A percentile compares a stretch with the other conserved stretches of the same genome.
These are phyloP conservation scores for Talaromyces ruber DNA, from an alignment of 495 filamentous ascomycete species.

Conservation along the genomic window DNA sequence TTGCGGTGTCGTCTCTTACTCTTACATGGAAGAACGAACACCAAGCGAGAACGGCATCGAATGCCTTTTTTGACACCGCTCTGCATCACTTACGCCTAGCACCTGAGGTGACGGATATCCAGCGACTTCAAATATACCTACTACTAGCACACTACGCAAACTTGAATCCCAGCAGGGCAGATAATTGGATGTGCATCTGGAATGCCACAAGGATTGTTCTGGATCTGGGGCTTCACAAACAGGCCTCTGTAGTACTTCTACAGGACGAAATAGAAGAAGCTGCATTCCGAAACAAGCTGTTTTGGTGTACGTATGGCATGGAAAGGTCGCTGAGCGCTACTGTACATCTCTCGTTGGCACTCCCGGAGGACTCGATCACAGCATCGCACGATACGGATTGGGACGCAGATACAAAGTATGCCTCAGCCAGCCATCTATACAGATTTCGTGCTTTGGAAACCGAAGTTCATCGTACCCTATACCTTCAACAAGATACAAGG, in stretches of 20 bases:
- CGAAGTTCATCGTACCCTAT: neutral
- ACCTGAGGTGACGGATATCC: neutral
- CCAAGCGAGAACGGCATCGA: neutral
- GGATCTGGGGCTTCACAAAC: neutral
- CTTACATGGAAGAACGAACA: neutral
- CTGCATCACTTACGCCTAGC: neutral
- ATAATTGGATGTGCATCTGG: neutral
- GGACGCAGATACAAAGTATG: neutral
- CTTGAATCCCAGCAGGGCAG: neutral
- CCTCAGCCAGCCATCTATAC: neutral
- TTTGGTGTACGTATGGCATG: neutral
- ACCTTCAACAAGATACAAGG: neutral
- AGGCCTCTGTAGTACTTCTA: neutral
- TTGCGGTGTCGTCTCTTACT: neutral
- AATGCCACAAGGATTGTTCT: neutral
- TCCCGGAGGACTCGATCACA: neutral
- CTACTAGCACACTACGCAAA: neutral
- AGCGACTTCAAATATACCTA: neutral
- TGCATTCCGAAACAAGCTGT: neutral
- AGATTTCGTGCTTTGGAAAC: neutral
- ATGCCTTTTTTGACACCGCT: neutral
- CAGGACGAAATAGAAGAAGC: neutral
- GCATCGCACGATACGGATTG: neutral
- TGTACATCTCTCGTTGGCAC: neutral
- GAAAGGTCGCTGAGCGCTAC: neutral